phyloP scores from a whole-genome alignment of 2,329 filamentous ascomycete genomes.

The Pezizomycotina sp. region DNA sequence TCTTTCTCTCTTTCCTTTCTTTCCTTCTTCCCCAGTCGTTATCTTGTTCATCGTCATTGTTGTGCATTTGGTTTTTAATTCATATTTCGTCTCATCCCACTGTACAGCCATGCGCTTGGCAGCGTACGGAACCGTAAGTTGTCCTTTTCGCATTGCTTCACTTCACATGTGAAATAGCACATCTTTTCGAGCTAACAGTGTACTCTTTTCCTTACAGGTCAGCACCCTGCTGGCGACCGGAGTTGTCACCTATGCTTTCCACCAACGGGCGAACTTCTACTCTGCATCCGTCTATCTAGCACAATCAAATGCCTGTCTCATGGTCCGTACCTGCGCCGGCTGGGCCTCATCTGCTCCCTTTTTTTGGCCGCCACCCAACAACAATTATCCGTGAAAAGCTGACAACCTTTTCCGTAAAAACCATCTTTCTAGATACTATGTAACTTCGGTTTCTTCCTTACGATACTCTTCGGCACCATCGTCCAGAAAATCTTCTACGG shows the following conservation, averaged over 20 bases:
- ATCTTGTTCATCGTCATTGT: too few species aligned
- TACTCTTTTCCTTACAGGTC: slow-evolving; percentile 35
- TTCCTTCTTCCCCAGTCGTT: too few species aligned
- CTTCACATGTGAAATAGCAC: slow-evolving; percentile 7
- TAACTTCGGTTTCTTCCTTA: slow-evolving; percentile 71
- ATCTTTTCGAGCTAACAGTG: slow-evolving; percentile 12
- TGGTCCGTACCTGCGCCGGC: slow-evolving; percentile 41
- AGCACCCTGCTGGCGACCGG: slow-evolving; percentile 70
- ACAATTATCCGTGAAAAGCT: background rate
- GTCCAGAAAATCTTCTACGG: slow-evolving; percentile 85
- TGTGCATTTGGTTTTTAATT: too few species aligned
- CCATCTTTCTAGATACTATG: slow-evolving; percentile 52
- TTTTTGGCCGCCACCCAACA: slow-evolving; percentile 5
- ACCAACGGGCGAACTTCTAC: slow-evolving; percentile 95
- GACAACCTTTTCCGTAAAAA: too few species aligned
- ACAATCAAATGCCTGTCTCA: slow-evolving; percentile 86
- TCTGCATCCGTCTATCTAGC: slow-evolving; percentile 92
- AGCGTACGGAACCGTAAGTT: slow-evolving; percentile 24
- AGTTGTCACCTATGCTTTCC: slow-evolving; percentile 78
- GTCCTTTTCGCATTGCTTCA: slow-evolving; percentile 2
- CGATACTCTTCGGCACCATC: slow-evolving; percentile 65
- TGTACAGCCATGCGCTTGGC: slow-evolving; percentile 25
- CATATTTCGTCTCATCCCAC: too few species aligned
- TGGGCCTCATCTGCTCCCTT: slow-evolving; percentile 2
- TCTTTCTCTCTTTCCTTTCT: too few species aligned